Conservation (phyloP, 164 flowering plant species). For the Aristolochia fimbriata region DNA sequence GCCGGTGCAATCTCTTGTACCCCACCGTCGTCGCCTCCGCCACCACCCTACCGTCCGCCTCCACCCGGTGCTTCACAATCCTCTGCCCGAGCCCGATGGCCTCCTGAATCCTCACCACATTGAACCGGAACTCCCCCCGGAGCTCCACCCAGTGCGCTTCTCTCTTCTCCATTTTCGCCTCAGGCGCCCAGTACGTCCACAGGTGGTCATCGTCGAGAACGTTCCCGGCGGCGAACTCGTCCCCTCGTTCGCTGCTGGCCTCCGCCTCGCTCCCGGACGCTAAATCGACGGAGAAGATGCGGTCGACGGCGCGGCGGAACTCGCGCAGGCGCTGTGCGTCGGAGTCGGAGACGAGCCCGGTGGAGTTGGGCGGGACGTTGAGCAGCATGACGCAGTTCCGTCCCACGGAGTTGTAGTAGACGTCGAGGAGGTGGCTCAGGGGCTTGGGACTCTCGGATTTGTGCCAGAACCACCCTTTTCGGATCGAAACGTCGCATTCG, state of each 20-base stretch:
- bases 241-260: constrained; percentile 81
- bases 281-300: constrained; percentile 48
- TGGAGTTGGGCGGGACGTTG: constrained; percentile 81
- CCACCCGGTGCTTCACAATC: constrained; percentile 49
- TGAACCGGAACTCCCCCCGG: constrained; percentile 37
- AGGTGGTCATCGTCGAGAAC: constrained; percentile 60
- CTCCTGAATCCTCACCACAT: constrained; percentile 84
- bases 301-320: constrained; percentile 46
- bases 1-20: constrained; percentile 82
- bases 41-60: constrained; percentile 44
- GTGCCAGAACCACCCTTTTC: constrained; percentile 95
- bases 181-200: constrained; percentile 91
- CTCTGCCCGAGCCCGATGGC: constrained; percentile 92
- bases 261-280: constrained; percentile 30
- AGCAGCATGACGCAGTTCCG: constrained; percentile 70
- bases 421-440: constrained; percentile 49
- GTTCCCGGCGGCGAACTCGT: constrained; percentile 49
- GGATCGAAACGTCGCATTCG: constrained; percentile 87
- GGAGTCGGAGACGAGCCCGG: constrained; percentile 59
- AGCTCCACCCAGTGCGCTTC: constrained; percentile 67
- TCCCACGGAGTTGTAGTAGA: constrained; percentile 87
- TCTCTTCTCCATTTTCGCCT: constrained; percentile 15
- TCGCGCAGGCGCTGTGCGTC: constrained; percentile 48
- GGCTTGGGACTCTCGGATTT: constrained; percentile 56
- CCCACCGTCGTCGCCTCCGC: constrained; percentile 63